Base-by-base conservation (phyloP, 495 filamentous ascomycete genomes). In the Cryomyces antarcticus region DNA sequence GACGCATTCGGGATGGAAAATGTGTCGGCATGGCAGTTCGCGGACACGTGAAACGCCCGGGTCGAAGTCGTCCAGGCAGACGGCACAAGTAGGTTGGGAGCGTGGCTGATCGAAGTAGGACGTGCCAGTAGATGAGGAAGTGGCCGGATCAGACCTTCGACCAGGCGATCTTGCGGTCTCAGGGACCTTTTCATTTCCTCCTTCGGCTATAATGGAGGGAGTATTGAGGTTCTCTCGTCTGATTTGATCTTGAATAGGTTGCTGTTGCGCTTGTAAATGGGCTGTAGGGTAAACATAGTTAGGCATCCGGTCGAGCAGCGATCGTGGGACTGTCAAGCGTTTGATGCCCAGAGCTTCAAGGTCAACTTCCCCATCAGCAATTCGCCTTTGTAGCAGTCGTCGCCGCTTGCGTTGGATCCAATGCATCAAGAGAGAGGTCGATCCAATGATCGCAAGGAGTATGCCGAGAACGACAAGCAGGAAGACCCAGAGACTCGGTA, bases 1-100 rank as follows among this genome's bases (percentile, higher is more conserved):
- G 49, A 96, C 82, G 56, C 88, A 96, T 36, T 75, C 76, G 3
- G 82, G 75, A 43, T 96, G 85, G 60, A 84, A 96, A 44, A 94
- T 86, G 54, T 96, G 88, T 0, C 78, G 71, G 49, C 88, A 96
- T 0, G 81, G 77, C 4, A 95, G 65, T 57, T 92, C 82, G 33
- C 85, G 79, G 46, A 94, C 81, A 24, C 69, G 69, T 0, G 84
- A 78, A 6, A 68, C 67, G 12, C 76, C 17, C 2, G 17, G 70
- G 27, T 74, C 66, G 55, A 80, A 96, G 45, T 82, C 71, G 13
- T 89, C 82, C 2, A 93, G 69, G 51, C 88, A 96, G 45, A 95
- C 93, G 5, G 77, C 69, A 53, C 88, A 95, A 5, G 68, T 75
- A 0, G 79, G 76, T 57, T 88, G 82, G 24, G 73, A 68, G 46